These are phyloP conservation scores for Eragrostis tef DNA, from an alignment of 202 grass and related monocot genomes.

Conservation along the genomic window DNA sequence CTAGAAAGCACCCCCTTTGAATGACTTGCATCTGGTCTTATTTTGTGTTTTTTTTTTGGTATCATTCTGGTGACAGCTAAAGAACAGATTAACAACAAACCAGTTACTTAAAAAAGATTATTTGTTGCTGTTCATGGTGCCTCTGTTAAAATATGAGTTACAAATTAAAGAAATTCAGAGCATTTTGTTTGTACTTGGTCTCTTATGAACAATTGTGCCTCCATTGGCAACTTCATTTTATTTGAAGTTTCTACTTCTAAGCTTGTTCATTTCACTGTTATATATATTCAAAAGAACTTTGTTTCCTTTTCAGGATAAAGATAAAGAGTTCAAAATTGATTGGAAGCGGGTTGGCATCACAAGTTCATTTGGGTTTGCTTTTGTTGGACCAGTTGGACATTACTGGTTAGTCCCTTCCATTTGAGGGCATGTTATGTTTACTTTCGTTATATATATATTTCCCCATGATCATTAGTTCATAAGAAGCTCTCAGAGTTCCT, in stretches of 20 bases:
- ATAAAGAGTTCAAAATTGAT: slow-evolving; percentile 85
- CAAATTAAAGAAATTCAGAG: too few relatives aligned
- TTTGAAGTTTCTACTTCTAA: too few relatives aligned
- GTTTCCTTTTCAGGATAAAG: slow-evolving; percentile 61
- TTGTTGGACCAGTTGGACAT: slow-evolving; percentile 90
- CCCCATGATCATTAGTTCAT: not conserved
- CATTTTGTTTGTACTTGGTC: too few relatives aligned
- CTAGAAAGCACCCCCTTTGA: slow-evolving; percentile 2
- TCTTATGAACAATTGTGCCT: too few relatives aligned
- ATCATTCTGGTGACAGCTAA: not conserved
- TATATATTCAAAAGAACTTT: not conserved
- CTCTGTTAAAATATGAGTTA: too few relatives aligned
- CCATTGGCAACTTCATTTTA: too few relatives aligned
- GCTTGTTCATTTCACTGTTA: not conserved
- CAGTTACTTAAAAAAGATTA: too few relatives aligned
- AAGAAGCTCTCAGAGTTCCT: not conserved
- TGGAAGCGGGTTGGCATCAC: slow-evolving; percentile 90
- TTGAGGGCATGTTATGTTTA: slow-evolving; percentile 8
- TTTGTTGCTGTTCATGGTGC: too few relatives aligned
- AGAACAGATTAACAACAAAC: too few relatives aligned
- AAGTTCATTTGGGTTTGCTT: slow-evolving; percentile 92
- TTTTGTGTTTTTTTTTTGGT: too few relatives aligned
- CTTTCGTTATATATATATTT: not conserved
- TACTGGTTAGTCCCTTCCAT: slow-evolving; percentile 70
- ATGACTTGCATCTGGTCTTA: not conserved